Conservation (phyloP, 768 basidiomycete species). For the Collybia sordida region DNA sequence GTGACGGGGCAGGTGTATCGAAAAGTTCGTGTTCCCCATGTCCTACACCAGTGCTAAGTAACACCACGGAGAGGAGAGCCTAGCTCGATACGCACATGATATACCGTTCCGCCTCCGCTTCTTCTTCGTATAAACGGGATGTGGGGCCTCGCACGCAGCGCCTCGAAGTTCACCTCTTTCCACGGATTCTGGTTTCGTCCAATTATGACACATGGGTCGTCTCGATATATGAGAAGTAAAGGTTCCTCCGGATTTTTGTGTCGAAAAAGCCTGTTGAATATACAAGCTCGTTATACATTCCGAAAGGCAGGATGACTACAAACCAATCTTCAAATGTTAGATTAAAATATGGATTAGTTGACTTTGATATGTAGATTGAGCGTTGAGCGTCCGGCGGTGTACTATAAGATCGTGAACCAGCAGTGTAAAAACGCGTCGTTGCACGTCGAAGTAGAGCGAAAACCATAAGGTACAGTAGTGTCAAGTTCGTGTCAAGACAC, state of each 20-base stretch:
- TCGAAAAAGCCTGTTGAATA: slow-evolving; percentile 53
- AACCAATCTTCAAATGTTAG: slow-evolving; percentile 90
- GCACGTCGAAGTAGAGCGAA: slow-evolving; percentile 11
- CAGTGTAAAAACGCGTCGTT: slow-evolving; percentile 7
- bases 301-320: background rate
- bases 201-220: slow-evolving; percentile 87
- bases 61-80: background rate
- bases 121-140: slow-evolving; percentile 82
- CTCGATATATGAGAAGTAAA: slow-evolving; percentile 84
- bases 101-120: slow-evolving; percentile 95
- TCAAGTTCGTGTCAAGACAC: background rate
- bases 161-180: slow-evolving; percentile 87
- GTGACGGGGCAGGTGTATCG: slow-evolving; percentile 82
- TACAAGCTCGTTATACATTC: background rate
- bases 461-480: slow-evolving; percentile 8
- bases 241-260: slow-evolving; percentile 66
- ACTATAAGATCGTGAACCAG: slow-evolving; percentile 9
- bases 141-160: slow-evolving; percentile 43
- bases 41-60: slow-evolving; percentile 55
- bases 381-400: slow-evolving; percentile 31
- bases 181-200: slow-evolving; percentile 98
- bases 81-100: slow-evolving; percentile 65
- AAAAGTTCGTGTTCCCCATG: slow-evolving; percentile 95
- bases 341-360: slow-evolving; percentile 86
- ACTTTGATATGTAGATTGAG: slow-evolving; percentile 72